Evolutionary conservation across 106 monocot genomes (phyloP), one percentile per base, ranked within the genome.

Genomic region (Phalaenopsis aphrodite): DNA sequence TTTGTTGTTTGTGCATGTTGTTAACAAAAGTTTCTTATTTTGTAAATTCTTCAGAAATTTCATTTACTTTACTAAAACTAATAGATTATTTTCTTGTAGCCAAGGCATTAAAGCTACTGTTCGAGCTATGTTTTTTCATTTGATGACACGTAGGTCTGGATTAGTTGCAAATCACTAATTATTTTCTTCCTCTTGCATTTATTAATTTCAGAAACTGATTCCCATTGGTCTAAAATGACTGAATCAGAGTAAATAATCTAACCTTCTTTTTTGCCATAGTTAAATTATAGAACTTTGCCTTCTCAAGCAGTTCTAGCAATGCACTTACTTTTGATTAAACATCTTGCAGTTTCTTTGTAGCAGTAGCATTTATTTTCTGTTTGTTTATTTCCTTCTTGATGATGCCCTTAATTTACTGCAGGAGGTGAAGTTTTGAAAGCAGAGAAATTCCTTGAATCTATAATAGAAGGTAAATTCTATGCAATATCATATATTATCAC

Each of bases 391-490:
- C 64, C 23, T 64, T n/a, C 24, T 23, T 64, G 24, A 2, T 64
- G 0, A 64, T 23, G 64, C 64, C 12, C n/a, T 64, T 21, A 64
- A 64, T 64, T 5, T 64, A 21, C 58, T 85, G 81, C 84, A 88
- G 90, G 88, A 14, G 90, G 84, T 65, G 56, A 88, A 80, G 75
- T 90, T 74, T 41, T 90, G 47, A 75, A 57, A 41, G 81, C 74
- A 57, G 90, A 90, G 56, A 82, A 80, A 72, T 90, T 90, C 37
- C 88, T 88, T 79, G 90, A 90, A 82, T 79, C 82, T 65, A 66
- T 90, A 79, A 88, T 90, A 69, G 82, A 82, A 79, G 90, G 90
- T 86, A 82, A 78, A 14, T 61, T 81, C 30, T 24, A 21, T 56
- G 3, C 2, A 56, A 55, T 38, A 42, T 52, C 24, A 64, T 24